These are phyloP conservation scores for Turnera subulata DNA, from an alignment of 345 rosid species.

Conservation along the genomic window DNA sequence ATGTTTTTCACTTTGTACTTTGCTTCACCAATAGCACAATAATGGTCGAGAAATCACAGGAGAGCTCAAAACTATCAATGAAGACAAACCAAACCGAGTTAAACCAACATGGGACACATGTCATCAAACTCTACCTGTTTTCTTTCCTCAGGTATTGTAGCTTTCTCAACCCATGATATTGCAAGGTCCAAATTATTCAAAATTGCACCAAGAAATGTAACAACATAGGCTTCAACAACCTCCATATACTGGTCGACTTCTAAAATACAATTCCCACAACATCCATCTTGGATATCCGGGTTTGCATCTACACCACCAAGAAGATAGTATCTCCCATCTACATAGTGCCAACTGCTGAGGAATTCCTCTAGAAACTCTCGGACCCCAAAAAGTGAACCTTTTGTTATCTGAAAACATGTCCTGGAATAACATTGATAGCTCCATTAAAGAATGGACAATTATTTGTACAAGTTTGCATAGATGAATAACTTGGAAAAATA, in stretches of 20 bases:
- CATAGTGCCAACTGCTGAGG: constrained; percentile 59
- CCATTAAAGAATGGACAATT: background rate
- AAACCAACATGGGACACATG: background rate
- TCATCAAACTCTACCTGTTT: constrained; percentile 46
- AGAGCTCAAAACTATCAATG: background rate
- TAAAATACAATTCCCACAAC: constrained; percentile 32
- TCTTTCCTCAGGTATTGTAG: constrained; percentile 68
- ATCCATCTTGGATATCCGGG: constrained; percentile 25
- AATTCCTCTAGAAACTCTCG: constrained; percentile 68
- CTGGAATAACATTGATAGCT: constrained; percentile 27
- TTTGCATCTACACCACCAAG: constrained; percentile 17
- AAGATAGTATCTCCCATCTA: constrained; percentile 41
- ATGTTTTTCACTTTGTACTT: no score
- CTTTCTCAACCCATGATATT: constrained; percentile 77
- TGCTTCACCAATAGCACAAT: no score
- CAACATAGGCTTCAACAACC: constrained; percentile 61
- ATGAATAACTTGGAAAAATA: background rate
- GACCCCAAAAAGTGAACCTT: constrained; percentile 44
- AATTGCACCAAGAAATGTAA: constrained; percentile 52
- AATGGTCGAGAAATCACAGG: no score
- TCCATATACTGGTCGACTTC: constrained; percentile 49
- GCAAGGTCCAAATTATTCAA: constrained; percentile 52
- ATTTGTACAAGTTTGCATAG: background rate
- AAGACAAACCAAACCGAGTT: no score
- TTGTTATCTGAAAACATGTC: constrained; percentile 73